Percentiles rank a stretch among this genome's conserved stretches.
These are phyloP conservation scores for Chlamydomonas sphaeroides DNA, from an alignment of 139 green algal genomes.

Conservation along the genomic window DNA sequence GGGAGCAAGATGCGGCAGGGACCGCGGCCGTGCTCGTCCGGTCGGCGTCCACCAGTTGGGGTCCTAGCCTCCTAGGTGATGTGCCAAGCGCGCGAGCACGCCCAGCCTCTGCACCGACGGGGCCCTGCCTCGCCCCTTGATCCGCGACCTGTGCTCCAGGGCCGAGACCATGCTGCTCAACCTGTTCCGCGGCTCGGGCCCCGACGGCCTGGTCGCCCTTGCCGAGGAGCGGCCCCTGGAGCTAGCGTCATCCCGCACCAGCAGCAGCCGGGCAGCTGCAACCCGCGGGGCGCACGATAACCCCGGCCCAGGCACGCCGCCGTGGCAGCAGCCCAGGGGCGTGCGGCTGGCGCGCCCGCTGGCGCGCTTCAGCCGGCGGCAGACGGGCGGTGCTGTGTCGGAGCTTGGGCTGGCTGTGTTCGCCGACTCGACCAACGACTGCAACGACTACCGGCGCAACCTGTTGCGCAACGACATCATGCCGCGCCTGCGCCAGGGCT, in stretches of 20 bases:
- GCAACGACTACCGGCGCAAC: slow-evolving; percentile 49
- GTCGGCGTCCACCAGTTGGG: no score
- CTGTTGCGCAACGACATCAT: slow-evolving; percentile 46
- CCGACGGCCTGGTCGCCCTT: slow-evolving; percentile 42
- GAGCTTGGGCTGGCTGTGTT: slow-evolving; percentile 33
- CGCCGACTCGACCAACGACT: slow-evolving; percentile 61
- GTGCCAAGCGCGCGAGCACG: no score
- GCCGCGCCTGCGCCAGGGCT: slow-evolving; percentile 33
- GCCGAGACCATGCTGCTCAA: slow-evolving; percentile 66
- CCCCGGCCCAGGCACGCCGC: no score
- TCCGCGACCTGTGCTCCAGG: neutral
- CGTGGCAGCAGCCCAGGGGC: neutral
- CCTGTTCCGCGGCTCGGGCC: slow-evolving; percentile 46
- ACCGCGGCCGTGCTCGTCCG: no score
- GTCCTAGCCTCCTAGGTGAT: no score
- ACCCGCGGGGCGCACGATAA: no score
- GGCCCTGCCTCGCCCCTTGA: no score
- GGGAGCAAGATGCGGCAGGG: no score
- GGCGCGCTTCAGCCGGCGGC: slow-evolving; percentile 41
- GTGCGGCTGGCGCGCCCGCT: slow-evolving; percentile 54
- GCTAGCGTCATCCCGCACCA: no score
- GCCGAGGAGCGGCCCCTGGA: neutral
- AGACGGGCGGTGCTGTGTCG: slow-evolving; percentile 41
- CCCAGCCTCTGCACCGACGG: no score
- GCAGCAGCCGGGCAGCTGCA: neutral